Evolutionary conservation across 768 basidiomycete genomes (phyloP).

Genomic region (Rhodosporidiobolus odoratus): DNA sequence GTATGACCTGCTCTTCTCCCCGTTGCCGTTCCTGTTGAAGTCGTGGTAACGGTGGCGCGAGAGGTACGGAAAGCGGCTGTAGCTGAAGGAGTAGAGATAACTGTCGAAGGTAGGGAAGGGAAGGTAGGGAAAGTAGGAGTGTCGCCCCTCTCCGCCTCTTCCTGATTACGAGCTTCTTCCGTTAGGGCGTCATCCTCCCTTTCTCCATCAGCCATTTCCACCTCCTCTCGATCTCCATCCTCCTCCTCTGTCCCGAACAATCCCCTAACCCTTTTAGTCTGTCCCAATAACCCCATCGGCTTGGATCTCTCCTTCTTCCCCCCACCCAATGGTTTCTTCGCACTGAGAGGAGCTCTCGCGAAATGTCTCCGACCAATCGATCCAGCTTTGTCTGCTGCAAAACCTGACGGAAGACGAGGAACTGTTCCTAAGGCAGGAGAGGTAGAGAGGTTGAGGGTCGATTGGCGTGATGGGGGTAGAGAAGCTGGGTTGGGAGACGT

Average conservation of each 20-base stretch:
- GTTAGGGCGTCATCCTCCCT: background rate
- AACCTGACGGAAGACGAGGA: background rate
- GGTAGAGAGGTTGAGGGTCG: background rate
- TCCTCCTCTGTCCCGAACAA: constrained; percentile 9
- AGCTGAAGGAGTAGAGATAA: background rate
- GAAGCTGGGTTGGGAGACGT: background rate
- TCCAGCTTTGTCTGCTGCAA: background rate
- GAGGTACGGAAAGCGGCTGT: background rate
- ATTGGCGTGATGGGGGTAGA: background rate
- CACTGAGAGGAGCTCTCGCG: background rate
- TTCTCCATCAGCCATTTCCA: background rate
- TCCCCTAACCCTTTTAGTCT: constrained; percentile 57
- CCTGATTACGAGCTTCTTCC: no score
- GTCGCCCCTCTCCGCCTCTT: background rate
- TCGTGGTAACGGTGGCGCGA: no score
- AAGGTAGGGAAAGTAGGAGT: background rate
- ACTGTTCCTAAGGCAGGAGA: background rate
- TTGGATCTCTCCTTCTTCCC: constrained; percentile 38
- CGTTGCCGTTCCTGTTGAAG: no score
- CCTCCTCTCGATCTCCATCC: background rate
- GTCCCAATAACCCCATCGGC: constrained; percentile 47
- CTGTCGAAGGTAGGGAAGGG: background rate
- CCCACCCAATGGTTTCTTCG: background rate
- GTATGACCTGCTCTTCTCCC: no score
- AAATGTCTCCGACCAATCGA: constrained; percentile 1